Conservation (phyloP, 75 land plant genomes). For the Adiantum capillusveneris region DNA sequence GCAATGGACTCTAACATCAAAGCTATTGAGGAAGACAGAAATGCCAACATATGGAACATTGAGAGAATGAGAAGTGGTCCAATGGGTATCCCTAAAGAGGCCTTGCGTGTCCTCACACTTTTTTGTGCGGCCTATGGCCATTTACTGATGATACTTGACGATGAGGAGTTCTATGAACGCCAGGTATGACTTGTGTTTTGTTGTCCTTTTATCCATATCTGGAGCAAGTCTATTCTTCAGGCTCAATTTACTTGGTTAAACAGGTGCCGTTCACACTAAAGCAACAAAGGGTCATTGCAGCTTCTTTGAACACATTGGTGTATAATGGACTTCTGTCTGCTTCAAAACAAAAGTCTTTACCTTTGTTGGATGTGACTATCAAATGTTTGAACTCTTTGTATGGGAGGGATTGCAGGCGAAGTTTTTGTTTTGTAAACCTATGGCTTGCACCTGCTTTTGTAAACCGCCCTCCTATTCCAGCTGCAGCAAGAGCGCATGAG, state of each 20-base stretch:
- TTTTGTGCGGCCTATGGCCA: conserved; percentile 87
- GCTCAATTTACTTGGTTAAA: not conserved
- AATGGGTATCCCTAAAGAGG: conserved; percentile 52
- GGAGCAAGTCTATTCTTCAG: not conserved
- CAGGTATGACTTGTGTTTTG: conserved; percentile 43
- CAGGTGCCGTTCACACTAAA: conserved; percentile 83
- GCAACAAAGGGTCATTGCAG: conserved; percentile 62
- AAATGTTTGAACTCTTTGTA: conserved; percentile 72
- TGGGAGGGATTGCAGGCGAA: conserved; percentile 88
- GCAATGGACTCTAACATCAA: not conserved
- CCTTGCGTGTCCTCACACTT: conserved; percentile 54
- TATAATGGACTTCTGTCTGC: conserved; percentile 57
- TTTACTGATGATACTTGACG: conserved; percentile 80
- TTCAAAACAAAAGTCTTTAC: conserved; percentile 21
- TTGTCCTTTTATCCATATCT: not conserved
- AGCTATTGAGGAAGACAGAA: too few species aligned
- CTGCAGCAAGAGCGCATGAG: conserved; percentile 87
- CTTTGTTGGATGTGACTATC: conserved; percentile 64
- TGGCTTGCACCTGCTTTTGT: conserved; percentile 84
- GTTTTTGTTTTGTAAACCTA: conserved; percentile 59
- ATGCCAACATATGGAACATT: too few species aligned
- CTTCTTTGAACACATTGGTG: conserved; percentile 74
- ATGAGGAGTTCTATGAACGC: conserved; percentile 85
- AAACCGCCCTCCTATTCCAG: conserved; percentile 58
- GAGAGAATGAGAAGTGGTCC: conserved; percentile 25